Percentiles rank a stretch among this genome's conserved stretches.
Conservation (phyloP, 1,284 basidiomycete genomes). For the Exobasidium cylindrosporum region DNA sequence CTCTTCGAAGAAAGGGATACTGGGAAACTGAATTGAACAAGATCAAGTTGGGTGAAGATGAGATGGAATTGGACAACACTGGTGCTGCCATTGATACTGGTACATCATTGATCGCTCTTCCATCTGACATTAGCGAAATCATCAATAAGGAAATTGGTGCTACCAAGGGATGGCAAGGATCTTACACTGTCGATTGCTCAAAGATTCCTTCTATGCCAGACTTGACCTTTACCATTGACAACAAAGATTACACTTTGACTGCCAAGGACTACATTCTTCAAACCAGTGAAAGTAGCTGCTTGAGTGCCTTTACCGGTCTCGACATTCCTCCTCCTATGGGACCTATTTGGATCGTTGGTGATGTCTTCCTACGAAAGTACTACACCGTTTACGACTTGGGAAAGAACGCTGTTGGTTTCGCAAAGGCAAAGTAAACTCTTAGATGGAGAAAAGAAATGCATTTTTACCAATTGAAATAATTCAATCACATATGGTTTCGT, state of each 20-base stretch:
- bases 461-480: too few relatives aligned
- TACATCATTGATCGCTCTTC: slow-evolving; percentile 84
- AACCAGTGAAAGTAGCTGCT: slow-evolving; percentile 77
- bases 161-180: slow-evolving; percentile 49
- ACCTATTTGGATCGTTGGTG: slow-evolving; percentile 88
- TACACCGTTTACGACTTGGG: slow-evolving; percentile 92
- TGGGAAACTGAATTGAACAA: slow-evolving; percentile 65
- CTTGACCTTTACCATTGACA: slow-evolving; percentile 67
- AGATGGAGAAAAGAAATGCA: too few relatives aligned
- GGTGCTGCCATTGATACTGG: slow-evolving; percentile 73
- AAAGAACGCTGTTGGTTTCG: slow-evolving; percentile 80
- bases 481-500: too few relatives aligned
- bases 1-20: slow-evolving; percentile 92
- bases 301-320: slow-evolving; percentile 87
- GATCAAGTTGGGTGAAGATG: slow-evolving; percentile 63
- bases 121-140: slow-evolving; percentile 94
- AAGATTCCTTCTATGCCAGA: slow-evolving; percentile 81
- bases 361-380: slow-evolving; percentile 65
- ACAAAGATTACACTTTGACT: slow-evolving; percentile 68
- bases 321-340: slow-evolving; percentile 86
- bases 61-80: slow-evolving; percentile 78
- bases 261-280: slow-evolving; percentile 84
- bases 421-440: slow-evolving; percentile 59
- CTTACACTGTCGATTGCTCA: slow-evolving; percentile 70
- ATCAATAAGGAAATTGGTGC: slow-evolving; percentile 76